Percentiles rank a stretch among this genome's conserved stretches.
Evolutionary conservation across 768 basidiomycete genomes (phyloP).

Genomic region (Peribolospora kevripleyi): DNA sequence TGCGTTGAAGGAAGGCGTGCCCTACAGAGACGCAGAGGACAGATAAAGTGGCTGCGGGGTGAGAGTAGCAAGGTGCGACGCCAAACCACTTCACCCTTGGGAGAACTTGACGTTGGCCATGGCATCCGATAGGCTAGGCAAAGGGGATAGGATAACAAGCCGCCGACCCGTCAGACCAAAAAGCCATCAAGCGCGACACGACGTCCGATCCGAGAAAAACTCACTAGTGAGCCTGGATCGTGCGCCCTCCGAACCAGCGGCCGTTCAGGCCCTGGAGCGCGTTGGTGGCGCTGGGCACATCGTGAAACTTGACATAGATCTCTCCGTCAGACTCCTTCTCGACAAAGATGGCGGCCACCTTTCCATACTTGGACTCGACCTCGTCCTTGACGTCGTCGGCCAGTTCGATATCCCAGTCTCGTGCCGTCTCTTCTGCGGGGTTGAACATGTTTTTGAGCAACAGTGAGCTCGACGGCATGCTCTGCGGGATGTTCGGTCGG

Average conservation of each 20-base stretch:
- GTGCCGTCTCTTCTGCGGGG: slow-evolving; percentile 91
- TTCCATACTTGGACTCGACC: slow-evolving; percentile 73
- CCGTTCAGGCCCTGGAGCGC: slow-evolving; percentile 79
- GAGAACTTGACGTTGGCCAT: too few species aligned
- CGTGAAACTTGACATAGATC: slow-evolving; percentile 79
- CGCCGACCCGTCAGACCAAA: too few species aligned
- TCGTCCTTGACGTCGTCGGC: slow-evolving; percentile 90
- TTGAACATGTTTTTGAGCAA: slow-evolving; percentile 88
- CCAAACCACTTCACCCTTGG: too few species aligned
- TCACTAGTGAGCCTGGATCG: too few species aligned
- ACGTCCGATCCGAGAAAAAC: too few species aligned
- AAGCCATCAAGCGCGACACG: too few species aligned
- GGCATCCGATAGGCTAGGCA: too few species aligned
- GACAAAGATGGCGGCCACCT: slow-evolving; percentile 64
- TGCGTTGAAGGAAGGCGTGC: too few species aligned
- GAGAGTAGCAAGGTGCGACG: too few species aligned
- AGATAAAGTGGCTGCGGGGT: too few species aligned
- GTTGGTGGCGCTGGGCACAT: slow-evolving; percentile 51
- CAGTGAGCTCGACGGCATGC: slow-evolving; percentile 72
- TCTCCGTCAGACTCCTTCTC: slow-evolving; percentile 80
- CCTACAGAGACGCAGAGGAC: too few species aligned
- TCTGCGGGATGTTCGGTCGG: slow-evolving; percentile 54
- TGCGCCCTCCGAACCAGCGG: slow-evolving; percentile 82
- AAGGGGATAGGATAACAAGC: too few species aligned
- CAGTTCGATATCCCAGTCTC: slow-evolving; percentile 88